These are phyloP conservation scores for Lasiodiplodia hormozganensis DNA, from an alignment of 2,329 filamentous ascomycete genomes.

Conservation along the genomic window DNA sequence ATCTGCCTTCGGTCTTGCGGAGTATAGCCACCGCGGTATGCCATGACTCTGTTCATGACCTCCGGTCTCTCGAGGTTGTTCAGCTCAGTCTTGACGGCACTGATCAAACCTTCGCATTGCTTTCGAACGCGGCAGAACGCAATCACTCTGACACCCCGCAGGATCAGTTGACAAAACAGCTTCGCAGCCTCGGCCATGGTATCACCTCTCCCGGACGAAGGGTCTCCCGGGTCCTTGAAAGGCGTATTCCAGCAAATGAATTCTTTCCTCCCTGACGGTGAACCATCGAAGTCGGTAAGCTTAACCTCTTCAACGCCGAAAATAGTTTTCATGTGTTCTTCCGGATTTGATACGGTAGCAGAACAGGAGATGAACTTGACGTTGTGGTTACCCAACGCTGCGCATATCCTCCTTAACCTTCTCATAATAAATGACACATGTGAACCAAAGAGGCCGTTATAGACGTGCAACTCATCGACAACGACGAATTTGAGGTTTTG, in stretches of 20 bases:
- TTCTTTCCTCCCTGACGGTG: constrained; percentile 89
- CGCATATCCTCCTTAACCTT: constrained; percentile 83
- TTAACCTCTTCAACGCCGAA: constrained; percentile 85
- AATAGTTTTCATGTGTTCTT: constrained; percentile 91
- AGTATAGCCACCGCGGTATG: constrained; percentile 93
- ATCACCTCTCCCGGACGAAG: constrained; percentile 83
- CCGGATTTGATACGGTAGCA: constrained; percentile 91
- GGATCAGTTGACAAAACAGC: constrained; percentile 86
- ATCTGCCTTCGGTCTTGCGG: constrained; percentile 87
- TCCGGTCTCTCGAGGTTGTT: constrained; percentile 74
- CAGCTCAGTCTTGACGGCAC: constrained; percentile 80
- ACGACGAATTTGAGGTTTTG: constrained; percentile 91
- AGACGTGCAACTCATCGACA: constrained; percentile 85
- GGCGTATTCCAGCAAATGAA: constrained; percentile 99
- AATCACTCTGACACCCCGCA: constrained; percentile 89
- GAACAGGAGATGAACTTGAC: constrained; percentile 96
- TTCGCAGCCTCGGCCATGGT: constrained; percentile 85
- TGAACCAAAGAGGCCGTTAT: constrained; percentile 92
- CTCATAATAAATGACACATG: constrained; percentile 97
- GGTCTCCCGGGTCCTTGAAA: constrained; percentile 86
- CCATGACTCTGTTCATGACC: constrained; percentile 83
- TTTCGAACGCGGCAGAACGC: constrained; percentile 90
- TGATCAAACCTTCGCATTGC: constrained; percentile 84
- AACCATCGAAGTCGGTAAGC: constrained; percentile 89
- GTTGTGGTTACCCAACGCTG: constrained; percentile 82